These are phyloP conservation scores for Penicillium italicum DNA, from an alignment of 2,329 filamentous ascomycete species.

Conservation along the genomic window DNA sequence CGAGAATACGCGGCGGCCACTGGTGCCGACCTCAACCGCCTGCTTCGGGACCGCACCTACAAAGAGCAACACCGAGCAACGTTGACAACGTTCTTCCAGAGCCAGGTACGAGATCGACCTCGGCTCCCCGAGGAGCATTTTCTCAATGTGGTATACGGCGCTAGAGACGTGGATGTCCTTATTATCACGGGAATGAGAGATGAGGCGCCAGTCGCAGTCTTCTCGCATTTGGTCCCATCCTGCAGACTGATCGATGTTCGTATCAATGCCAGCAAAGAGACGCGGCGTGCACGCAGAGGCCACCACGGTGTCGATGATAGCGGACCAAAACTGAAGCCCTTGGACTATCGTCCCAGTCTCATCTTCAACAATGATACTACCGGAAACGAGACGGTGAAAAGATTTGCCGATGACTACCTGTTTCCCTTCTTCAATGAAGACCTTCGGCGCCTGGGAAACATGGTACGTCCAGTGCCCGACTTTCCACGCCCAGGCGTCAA, in stretches of 20 bases:
- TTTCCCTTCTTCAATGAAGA: conserved; percentile 49
- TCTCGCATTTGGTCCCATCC: conserved; percentile 54
- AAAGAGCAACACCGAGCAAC: conserved; percentile 58
- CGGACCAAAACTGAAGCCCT: not conserved
- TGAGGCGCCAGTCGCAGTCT: conserved; percentile 52
- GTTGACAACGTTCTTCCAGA: conserved; percentile 52
- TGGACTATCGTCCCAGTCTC: conserved; percentile 43
- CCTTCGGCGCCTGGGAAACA: conserved; percentile 46
- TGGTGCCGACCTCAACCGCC: conserved; percentile 47
- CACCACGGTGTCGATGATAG: not conserved
- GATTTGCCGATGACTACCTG: conserved; percentile 45
- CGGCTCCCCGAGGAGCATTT: conserved; percentile 53
- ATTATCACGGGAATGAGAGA: conserved; percentile 64
- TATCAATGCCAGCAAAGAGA: conserved; percentile 44
- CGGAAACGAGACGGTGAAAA: conserved; percentile 39
- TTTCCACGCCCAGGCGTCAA: conserved; percentile 52
- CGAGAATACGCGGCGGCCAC: conserved; percentile 52
- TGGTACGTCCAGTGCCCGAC: conserved; percentile 50
- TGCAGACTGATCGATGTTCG: conserved; percentile 54
- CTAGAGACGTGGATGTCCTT: conserved; percentile 51
- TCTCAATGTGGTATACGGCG: conserved; percentile 42
- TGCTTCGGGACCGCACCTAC: conserved; percentile 55
- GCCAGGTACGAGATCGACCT: conserved; percentile 45
- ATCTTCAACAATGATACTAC: conserved; percentile 52
- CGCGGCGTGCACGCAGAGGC: conserved; percentile 23